Evolutionary conservation across 129 eudicot genomes (phyloP), one percentile per base, ranked within the genome.

Genomic region (Deinandra increscens): DNA sequence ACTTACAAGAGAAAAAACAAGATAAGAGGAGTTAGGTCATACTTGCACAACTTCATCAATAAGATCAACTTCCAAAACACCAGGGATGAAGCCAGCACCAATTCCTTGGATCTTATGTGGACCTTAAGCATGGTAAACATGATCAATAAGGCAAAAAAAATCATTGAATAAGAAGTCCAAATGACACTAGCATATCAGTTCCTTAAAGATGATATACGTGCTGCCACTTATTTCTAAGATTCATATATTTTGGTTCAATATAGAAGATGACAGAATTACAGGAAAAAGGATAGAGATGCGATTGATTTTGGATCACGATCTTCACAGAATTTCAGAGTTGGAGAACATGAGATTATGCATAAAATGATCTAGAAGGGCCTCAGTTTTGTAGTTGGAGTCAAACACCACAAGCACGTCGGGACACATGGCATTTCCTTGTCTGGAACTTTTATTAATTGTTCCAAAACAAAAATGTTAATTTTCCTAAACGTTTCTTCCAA

Each of bases 71-170:
- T 91, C 92, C 75, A 91, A 76, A 59, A 85, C 90, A 73, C 90
- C 93, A 64, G 97, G 96, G 77, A 91, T 78, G 68, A 91, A 91
- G 58, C 97, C 97, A 77, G 97, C 97, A 59, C 97, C 97, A 71
- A 91, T 82, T 31, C 97, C 97, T 82, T 91, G 97, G 50, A 91
- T 91, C 85, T 88, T 88, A 77, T 91, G 97, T 34, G 97, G 97
- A 72, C 97, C 97, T 89, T 39, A 45, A 51, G 78, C 59, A 78
- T 39, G 12, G 68, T 18, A 66, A 74, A 79, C 19, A 53, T 37
- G 64, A 72, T 33, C 59, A 29, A 36, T 48, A 45, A 42, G 39
- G 38, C 60, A 66, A 13, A 39, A 66, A 17, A 22, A 6, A 39
- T 18, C 7, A 34, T 13, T 53, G n/a, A 66, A 67, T 22, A 66